Evolutionary conservation across 805 yeast genomes (phyloP), one percentile per base, ranked within the genome.

Genomic region (Hanseniaspora vineae): DNA sequence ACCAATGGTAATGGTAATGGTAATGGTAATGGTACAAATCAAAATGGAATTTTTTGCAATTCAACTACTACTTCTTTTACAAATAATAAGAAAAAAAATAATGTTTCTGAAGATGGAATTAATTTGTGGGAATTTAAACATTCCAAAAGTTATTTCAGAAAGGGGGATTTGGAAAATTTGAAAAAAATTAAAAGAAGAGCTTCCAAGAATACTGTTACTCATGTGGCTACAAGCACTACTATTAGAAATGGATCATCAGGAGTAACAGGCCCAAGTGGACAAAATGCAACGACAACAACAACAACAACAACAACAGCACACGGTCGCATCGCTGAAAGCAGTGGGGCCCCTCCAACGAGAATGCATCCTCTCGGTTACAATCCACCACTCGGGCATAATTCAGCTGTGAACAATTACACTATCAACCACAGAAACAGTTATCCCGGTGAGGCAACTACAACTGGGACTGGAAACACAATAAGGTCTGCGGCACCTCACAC

Each of bases 71-170:
- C 31, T 29, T 18, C 18, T n/a, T 35, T 11, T 31, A 35, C 19
- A 2, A 44, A 40, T 17, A 50, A n/a, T 13, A 49, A 42, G 15
- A 23, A 14, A 6, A 43, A 39, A 4, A 42, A 32, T 6, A 45
- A 3, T 47, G 32, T 35, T n/a, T 19, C 39, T 11, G 46, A 46
- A 15, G 52, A 55, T 18, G 43, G 53, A 11, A 50, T 58, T 31
- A 61, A 61, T 50, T 58, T 60, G 14, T 89, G 97, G 97, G 97
- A 90, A 66, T 89, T 89, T 65, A 79, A 80, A 49, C 97, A 89
- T 61, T 77, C 84, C 29, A 79, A 85, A 3, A 85, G 83, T 35
- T 73, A 75, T 50, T 89, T 89, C 66, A 75, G 77, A 54, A 80
- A 86, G 46, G 96, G 96, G 40, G 92, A 88, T 60, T 64, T 78